Percentiles rank a stretch among this genome's conserved stretches.
These are phyloP conservation scores for Hypoxylon sp. DNA, from an alignment of 2,329 filamentous ascomycete genomes.

Conservation along the genomic window DNA sequence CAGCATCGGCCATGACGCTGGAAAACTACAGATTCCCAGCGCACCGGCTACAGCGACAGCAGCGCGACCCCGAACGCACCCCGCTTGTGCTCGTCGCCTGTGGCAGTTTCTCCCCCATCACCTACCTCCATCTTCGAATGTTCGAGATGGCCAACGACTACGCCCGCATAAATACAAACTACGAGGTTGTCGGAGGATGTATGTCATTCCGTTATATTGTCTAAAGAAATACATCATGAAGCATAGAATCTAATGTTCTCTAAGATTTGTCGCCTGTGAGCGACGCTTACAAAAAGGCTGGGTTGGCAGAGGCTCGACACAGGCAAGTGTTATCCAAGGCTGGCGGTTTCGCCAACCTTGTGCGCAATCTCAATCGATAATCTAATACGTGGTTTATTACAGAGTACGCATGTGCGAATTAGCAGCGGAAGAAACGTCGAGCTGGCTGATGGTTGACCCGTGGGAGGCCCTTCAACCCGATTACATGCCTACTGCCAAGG, in stretches of 20 bases:
- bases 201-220: slow-evolving; percentile 10
- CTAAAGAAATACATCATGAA: background rate
- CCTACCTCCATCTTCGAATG: slow-evolving; percentile 85
- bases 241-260: slow-evolving; percentile 5
- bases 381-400: slow-evolving; percentile 38
- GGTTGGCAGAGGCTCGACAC: slow-evolving; percentile 80
- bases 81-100: slow-evolving; percentile 79
- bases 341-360: background rate
- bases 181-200: slow-evolving; percentile 86
- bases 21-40: slow-evolving; percentile 72
- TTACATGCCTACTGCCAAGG: slow-evolving; percentile 90
- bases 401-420: slow-evolving; percentile 88
- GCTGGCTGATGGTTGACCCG: slow-evolving; percentile 88
- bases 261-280: slow-evolving; percentile 78
- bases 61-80: slow-evolving; percentile 69
- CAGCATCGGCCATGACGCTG: slow-evolving; percentile 53
- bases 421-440: slow-evolving; percentile 80
- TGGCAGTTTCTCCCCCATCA: slow-evolving; percentile 80
- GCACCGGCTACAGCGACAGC: slow-evolving; percentile 69
- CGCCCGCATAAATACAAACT: slow-evolving; percentile 80
- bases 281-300: slow-evolving; percentile 81
- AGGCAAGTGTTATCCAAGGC: slow-evolving; percentile 60
- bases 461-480: slow-evolving; percentile 89
- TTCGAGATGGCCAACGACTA: slow-evolving; percentile 90
- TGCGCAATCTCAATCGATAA: slow-evolving; percentile 13